Base-by-base conservation (phyloP, 352 stramenopile genomes). In the Pythium rishiriense region DNA sequence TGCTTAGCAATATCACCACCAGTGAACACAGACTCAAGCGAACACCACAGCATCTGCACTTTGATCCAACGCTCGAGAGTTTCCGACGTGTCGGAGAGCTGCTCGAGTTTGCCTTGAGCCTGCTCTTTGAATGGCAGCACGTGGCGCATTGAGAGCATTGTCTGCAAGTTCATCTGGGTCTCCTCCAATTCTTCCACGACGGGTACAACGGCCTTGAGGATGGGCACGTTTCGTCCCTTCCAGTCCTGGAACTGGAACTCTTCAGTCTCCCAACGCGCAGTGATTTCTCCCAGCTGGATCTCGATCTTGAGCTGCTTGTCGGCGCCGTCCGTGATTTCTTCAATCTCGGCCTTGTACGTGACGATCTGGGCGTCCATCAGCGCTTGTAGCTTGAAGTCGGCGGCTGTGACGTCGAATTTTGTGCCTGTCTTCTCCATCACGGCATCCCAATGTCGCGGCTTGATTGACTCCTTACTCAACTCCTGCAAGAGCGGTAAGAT, bases 261-360 rank as follows among this genome's bases (percentile, higher is more conserved):
- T 57, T 98, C 90, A 0, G 85, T 87, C 59, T 95, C 83, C 97
- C 97, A 99, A 24, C 95, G 90, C 22, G 81, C 81, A 17, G 93
- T 85, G 46, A 99, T 98, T 60, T 99, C 97, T 14, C 73, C 78
- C 7, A 99, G 77, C 57, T 97, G 87, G 9, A 97, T 72, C 64
- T 99, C 93, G 62, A 99, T 99, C 70, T 98, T 98, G 4, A 98
- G 73, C 74, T 99, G 97, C 61, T 99, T 99, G 62, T 99, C 96
- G 2, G 97, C 97, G 22, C 96, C 93, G 58, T 99, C 96, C 1
- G 96, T 99, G 29, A 99, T 94, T 75, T 99, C 97, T 80, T 99
- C 94, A 45, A 99, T 98, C 21, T 99, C 94, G 21, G 96, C 89
- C 29, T 94, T 93, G 62, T 84, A 90, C 9, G 75, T 72, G 6